These are phyloP conservation scores for Mollisia scopiformis DNA, from an alignment of 2,329 filamentous ascomycete species.

Conservation along the genomic window DNA sequence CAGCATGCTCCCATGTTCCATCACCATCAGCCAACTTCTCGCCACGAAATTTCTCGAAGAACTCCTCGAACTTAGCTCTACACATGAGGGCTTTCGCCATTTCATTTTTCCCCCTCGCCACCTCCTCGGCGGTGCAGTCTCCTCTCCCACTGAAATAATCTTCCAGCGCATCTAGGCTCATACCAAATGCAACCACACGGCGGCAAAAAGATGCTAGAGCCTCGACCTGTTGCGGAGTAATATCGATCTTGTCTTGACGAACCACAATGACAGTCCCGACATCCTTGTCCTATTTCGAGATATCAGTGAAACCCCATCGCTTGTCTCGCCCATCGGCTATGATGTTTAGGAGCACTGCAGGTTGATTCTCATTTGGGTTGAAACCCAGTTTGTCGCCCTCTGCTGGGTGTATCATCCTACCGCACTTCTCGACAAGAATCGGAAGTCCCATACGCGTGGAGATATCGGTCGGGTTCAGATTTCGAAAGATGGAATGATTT, in stretches of 20 bases:
- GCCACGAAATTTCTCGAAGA: slow-evolving; percentile 5
- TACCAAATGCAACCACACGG: not conserved
- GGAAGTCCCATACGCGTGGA: slow-evolving; percentile 4
- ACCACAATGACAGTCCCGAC: slow-evolving; percentile 10
- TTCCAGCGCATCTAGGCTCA: not conserved
- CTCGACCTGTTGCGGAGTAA: slow-evolving; percentile 10
- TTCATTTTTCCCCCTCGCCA: not conserved
- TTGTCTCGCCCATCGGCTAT: not conserved
- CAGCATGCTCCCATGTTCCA: not conserved
- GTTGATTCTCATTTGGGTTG: slow-evolving; percentile 1
- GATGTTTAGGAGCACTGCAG: slow-evolving; percentile 6
- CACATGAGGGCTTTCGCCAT: not conserved
- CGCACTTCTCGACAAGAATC: slow-evolving; percentile 2
- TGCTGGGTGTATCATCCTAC: not conserved
- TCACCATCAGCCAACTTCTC: not conserved
- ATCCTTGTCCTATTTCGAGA: not conserved
- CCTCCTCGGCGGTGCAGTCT: not conserved
- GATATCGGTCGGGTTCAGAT: too few species aligned
- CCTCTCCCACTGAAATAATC: not conserved
- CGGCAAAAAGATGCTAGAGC: not conserved
- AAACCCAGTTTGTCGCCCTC: not conserved
- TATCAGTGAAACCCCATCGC: not conserved
- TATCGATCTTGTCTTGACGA: slow-evolving; percentile 7
- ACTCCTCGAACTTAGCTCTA: slow-evolving; percentile 4
- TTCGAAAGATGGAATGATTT: not conserved